Conservation (phyloP, 2,329 filamentous ascomycete species). For the Fusarium gaditjirri region DNA sequence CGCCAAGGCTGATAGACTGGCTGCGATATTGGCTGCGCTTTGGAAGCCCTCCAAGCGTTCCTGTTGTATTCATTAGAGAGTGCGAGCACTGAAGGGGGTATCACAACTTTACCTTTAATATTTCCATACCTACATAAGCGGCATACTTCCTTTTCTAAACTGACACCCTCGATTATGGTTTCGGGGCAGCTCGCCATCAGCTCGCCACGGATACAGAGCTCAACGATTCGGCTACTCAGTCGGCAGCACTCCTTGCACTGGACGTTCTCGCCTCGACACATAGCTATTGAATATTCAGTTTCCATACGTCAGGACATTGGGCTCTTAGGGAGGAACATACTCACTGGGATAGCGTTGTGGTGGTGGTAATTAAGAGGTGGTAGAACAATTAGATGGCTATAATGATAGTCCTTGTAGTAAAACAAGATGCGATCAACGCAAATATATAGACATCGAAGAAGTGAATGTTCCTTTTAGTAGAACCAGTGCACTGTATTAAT, state of each 20-base stretch:
- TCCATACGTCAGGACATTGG: background rate
- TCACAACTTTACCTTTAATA: conserved; percentile 1
- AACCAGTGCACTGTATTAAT: background rate
- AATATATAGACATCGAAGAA: background rate
- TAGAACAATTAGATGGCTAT: background rate
- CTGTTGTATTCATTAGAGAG: conserved; percentile 19
- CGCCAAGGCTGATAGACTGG: background rate
- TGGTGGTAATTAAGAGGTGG: background rate
- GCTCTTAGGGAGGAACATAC: background rate
- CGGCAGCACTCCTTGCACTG: conserved; percentile 31
- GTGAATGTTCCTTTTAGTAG: background rate
- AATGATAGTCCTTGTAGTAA: conserved; percentile 1
- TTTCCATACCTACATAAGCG: conserved; percentile 9
- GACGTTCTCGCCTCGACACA: conserved; percentile 33
- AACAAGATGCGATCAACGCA: conserved; percentile 2
- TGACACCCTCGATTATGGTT: conserved; percentile 24
- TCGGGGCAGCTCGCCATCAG: conserved; percentile 22
- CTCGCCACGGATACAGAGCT: conserved; percentile 28
- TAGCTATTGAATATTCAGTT: conserved; percentile 1
- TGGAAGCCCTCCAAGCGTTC: conserved; percentile 8
- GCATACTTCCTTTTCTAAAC: conserved; percentile 15
- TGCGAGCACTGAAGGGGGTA: conserved; percentile 3
- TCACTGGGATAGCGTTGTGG: background rate
- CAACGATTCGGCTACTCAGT: conserved; percentile 6
- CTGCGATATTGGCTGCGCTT: conserved; percentile 1